Evolutionary conservation across 2,329 filamentous ascomycete species (phyloP), one percentile per base, ranked within the genome.

Genomic region (Penicillium concentricum): DNA sequence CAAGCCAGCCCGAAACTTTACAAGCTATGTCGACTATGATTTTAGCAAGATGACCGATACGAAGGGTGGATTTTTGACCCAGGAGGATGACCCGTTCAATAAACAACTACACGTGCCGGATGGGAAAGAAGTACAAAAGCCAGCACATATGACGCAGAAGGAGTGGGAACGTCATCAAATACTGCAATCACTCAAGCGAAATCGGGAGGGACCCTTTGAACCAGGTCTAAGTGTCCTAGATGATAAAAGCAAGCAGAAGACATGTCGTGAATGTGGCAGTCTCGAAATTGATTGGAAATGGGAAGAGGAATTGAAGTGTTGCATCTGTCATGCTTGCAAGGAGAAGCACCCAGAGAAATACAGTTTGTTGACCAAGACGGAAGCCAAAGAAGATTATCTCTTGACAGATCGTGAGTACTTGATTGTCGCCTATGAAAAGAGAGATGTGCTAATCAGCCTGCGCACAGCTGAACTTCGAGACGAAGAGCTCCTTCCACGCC

Each of bases 1-100:
- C 48, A 87, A 86, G 54, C 88, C 93, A 0, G 90, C 91, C 38
- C 85, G 87, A 68, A 97, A 95, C 69, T 97, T 97, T 65, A 86
- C 90, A 59, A 93, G 94, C 73, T 97, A 89, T 72, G 92, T 99
- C 69, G 94, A 99, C 71, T 97, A 97, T 77, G 94, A 99, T 74
- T 94, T 99, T 76, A 93, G 90, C 71, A 89, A 93, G 76, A 97
- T 99, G 92, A 95, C 89, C 7, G 94, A 99, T 73, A 97, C 93
- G 0, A 97, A 97, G 71, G 94, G 94, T 60, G 94, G 94, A 0
- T 99, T 99, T 74, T 76, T 99, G 62, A 90, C 88, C n/a, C 83
- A 85, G 1, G 90, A 93, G 60, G 94, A 99, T 70, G 94, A 99
- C 74, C 94, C 94, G 1, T 86, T 88, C 71, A 96, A 96, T 71